Percentiles rank a stretch among this genome's conserved stretches.
Conservation (phyloP, 169 alveolate species). For the Plasmodium billcollinsi region DNA sequence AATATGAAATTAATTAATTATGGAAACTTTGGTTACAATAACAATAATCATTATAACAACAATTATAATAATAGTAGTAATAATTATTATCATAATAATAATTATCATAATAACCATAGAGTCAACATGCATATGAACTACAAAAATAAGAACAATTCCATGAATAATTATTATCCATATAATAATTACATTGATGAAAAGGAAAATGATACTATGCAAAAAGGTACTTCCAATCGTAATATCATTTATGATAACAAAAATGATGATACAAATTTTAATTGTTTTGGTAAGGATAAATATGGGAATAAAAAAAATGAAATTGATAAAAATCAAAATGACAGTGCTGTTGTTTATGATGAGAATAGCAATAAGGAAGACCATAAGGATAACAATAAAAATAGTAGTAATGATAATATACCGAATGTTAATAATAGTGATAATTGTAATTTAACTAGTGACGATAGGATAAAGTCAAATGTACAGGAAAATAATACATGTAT, state of each 20-base stretch:
- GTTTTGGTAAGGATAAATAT: background rate
- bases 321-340: background rate
- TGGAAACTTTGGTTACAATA: slow-evolving; percentile 3
- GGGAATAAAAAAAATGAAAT: background rate
- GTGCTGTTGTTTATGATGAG: background rate
- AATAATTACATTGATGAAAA: background rate
- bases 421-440: background rate
- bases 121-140: background rate
- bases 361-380: background rate
- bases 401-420: background rate
- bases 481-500: background rate
- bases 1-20: slow-evolving; percentile 2
- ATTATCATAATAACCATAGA: background rate
- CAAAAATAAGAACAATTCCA: background rate
- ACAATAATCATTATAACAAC: background rate
- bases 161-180: background rate
- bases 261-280: background rate
- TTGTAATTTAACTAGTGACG: background rate
- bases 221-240: background rate
- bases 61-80: background rate
- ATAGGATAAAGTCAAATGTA: background rate
- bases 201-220: background rate
- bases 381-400: background rate
- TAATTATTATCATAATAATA: background rate
- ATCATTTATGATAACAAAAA: background rate